Percentiles rank a stretch among this genome's conserved stretches.
Evolutionary conservation across 805 yeast species (phyloP).

Genomic region (Sugiyamaella floridensis): DNA sequence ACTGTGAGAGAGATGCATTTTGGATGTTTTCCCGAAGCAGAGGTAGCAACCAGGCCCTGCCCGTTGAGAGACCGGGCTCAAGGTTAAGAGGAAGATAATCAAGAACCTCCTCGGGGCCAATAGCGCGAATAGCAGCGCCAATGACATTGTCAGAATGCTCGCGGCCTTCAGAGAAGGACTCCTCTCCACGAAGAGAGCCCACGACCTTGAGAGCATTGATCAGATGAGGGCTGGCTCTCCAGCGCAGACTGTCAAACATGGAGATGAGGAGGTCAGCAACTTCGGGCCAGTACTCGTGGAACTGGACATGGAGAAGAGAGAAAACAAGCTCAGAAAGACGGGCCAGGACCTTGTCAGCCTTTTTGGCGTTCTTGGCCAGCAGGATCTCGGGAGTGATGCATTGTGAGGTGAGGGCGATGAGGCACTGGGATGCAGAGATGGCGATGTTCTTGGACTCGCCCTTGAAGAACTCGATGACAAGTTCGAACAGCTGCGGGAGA

Average conservation of each 20-base stretch:
- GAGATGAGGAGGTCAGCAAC: slow-evolving; percentile 62
- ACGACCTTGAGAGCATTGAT: slow-evolving; percentile 58
- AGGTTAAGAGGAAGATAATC: slow-evolving; percentile 66
- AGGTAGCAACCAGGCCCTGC: slow-evolving; percentile 95
- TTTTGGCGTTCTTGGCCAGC: slow-evolving; percentile 43
- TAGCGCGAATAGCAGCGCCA: slow-evolving; percentile 64
- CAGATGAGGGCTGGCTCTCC: slow-evolving; percentile 65
- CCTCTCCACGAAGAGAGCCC: slow-evolving; percentile 83
- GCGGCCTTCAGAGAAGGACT: slow-evolving; percentile 56
- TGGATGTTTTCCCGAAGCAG: slow-evolving; percentile 78
- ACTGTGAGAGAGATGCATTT: slow-evolving; percentile 61
- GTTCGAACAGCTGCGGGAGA: slow-evolving; percentile 49
- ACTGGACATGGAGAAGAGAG: slow-evolving; percentile 63
- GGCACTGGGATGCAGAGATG: slow-evolving; percentile 77
- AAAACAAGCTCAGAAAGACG: slow-evolving; percentile 49
- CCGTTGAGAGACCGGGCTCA: slow-evolving; percentile 45
- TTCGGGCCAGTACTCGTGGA: slow-evolving; percentile 67
- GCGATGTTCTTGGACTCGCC: slow-evolving; percentile 54
- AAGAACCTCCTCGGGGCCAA: slow-evolving; percentile 85
- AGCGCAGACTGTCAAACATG: slow-evolving; percentile 54
- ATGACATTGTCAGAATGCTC: slow-evolving; percentile 75
- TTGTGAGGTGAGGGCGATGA: slow-evolving; percentile 68
- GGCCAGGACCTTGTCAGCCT: slow-evolving; percentile 34
- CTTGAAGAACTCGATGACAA: slow-evolving; percentile 56
- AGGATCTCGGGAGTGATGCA: slow-evolving; percentile 56